Evolutionary conservation across 2,329 filamentous ascomycete genomes (phyloP), one percentile per base, ranked within the genome.

Genomic region (Colletotrichum higginsianum): DNA sequence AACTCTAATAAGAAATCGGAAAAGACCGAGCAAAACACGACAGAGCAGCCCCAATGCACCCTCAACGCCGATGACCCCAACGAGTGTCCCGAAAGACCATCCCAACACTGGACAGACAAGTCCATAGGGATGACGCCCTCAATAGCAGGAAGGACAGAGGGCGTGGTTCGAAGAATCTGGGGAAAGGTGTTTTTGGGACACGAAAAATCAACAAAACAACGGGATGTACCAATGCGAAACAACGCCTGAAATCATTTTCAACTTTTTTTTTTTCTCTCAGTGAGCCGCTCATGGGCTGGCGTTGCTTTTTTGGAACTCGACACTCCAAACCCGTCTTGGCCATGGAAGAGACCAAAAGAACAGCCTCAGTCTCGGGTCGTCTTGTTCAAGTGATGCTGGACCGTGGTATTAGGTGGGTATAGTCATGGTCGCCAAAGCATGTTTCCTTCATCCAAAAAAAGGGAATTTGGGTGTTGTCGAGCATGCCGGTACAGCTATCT

Each of bases 401-500:
- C 70, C 70, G 70, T 56, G 44, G 57, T 61, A 70, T 82, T 82
- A 83, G 79, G 79, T 78, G 79, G 80, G 80, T 82, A 83, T 83
- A 76, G 76, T 81, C 77, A 77, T 81, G 79, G 76, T 80, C 76
- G 79, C 80, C 78, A 78, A 79, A 76, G 78, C 79, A 78, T 63
- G 68, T 66, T 66, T 63, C 64, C 66, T 61, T 72, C 75, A 71
- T 71, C 68, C 68, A 71, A 71, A 67, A 67, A 67, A 53, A 42
- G 30, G 26, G 4, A 61, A 61, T 61, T 62, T 68, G 68, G 35
- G 62, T 66, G 26, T 71, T 75, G 70, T 74, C 70, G 73, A 73
- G 68, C 62, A 76, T 77, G 80, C 77, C 76, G 77, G 78, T 79
- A 77, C 80, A 79, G 80, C 80, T 83, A 82, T 84, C 82, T 84